Evolutionary conservation across 768 basidiomycete species (phyloP), one percentile per base, ranked within the genome.

Genomic region (Pisolithus marmoratus): DNA sequence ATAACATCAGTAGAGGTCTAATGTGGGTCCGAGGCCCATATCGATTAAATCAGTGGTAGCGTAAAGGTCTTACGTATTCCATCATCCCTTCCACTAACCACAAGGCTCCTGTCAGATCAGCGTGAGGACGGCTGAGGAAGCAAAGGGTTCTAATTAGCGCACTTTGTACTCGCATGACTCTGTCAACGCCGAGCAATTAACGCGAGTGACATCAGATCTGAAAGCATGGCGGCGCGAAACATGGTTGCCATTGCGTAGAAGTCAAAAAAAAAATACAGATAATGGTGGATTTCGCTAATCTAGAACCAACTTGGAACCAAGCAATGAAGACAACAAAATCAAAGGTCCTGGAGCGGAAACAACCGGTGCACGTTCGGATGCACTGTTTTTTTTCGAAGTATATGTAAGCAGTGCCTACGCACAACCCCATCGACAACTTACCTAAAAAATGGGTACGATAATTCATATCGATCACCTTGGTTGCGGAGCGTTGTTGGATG

Each of bases 1-100:
- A 64, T 63, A 59, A 51, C 58, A 70, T 61, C 62, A 55, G 46
- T 34, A 38, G 65, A 49, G 29, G 46, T 55, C 50, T 45, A 43
- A 53, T 56, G 66, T 70, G 62, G 67, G 66, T 70, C 68, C 68
- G 65, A 68, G 62, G 59, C 59, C 63, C 60, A 67, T 65, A 64
- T 68, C 64, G 68, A 68, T 68, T 67, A 68, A 67, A 66, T 34
- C 34, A 34, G 34, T 57, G 60, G 55, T 63, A 70, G 54, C 64
- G 65, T 66, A 69, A 56, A 63, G 61, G 51, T 61, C 54, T 70
- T 68, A 68, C 67, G 67, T 68, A 70, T 48, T 19, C 51, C 58
- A 56, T 48, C 48, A 54, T 55, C 65, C 34, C 43, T 52, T 54
- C 50, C 58, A 62, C 50, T 53, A 58, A 59, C 66, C 66, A 55